Base-by-base conservation (phyloP, 306 rosid genomes). In the Acacia confusa region DNA sequence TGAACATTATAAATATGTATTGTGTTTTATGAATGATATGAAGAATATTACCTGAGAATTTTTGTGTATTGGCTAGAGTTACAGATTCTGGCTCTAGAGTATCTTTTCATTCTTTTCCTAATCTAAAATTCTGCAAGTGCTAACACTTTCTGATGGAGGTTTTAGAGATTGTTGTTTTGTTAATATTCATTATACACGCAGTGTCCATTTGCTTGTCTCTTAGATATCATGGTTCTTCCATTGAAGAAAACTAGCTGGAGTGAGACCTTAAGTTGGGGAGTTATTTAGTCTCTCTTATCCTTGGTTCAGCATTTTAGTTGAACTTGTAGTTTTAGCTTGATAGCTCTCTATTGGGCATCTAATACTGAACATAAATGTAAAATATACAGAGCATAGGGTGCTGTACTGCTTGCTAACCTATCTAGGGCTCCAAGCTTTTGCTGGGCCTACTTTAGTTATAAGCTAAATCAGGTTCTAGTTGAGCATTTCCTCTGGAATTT, bases 161-260 rank as follows among this genome's bases (percentile, higher is more conserved):
- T 22, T 61, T 22, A 10, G 76, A 32, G 67, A 43, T 52, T 22
- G 24, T 47, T 22, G 27, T 44, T 72, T 15, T 14, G 13, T 41
- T 25, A 25, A 57, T 74, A 40, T 22, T 73, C 67, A 30, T 66
- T 74, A 14, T 68, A 67, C 48, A 55, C 65, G 58, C 60, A 65
- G 50, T 38, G 32, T 38, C n/a, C 69, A 10, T 67, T 68, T 74
- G 57, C 55, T 66, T 65, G 30, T 81, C 63, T 67, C 27, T 75
- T 27, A 55, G 75, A 50, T 68, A 36, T 65, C 69, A 47, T 17
- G 53, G 17, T 73, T 81, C 38, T 74, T 27, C 45, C 43, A 19
- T 66, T 7, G 58, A 34, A 50, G 79, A 48, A 80, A n/a, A 81
- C 53, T 43, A 7, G 67, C 24, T 25, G 27, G 38, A 64, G 63